Base-by-base conservation (phyloP, 2,329 filamentous ascomycete genomes). In the Tolypocladium amazonense region DNA sequence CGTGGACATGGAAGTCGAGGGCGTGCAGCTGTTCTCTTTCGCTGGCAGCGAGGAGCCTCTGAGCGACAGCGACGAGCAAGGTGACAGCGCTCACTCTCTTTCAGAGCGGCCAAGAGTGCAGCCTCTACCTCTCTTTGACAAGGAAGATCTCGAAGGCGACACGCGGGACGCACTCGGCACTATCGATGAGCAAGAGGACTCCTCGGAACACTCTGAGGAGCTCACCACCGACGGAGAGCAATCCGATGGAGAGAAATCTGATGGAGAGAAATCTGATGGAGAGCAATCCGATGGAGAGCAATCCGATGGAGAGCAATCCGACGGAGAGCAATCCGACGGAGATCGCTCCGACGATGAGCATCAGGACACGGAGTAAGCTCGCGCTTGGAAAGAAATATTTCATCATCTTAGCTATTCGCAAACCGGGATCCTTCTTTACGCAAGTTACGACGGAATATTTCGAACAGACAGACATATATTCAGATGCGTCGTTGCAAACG, bases 1-100 rank as follows among this genome's bases (percentile, higher is more conserved):
- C 2, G 56, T 73, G 2, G 69, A 72, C 1, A 53, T 73, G 3
- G 67, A 72, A 45, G 61, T 74, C 12, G 59, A 61, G 3, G 67
- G 62, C 3, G 57, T 59, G 9, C 56, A 64, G 14, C 38, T 62
- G 7, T 64, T 61, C 38, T 62, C 56, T 47, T 59, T 60, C 4
- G 1, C 38, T 6, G 50, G 27, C 30, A 33, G 61, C 11, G 59
- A 62, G n/a, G 59, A 63, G 23, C 25, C 20, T 7, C 4, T 5
- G 20, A 35, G 30, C 30, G 30, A 35, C 7, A 33, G 1, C 11
- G 30, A 37, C 4, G 50, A 54, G 18, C 50, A 35, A 15, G 50
- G 4, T 6, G 30, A 15, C 9, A 33, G 20, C 23, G 6, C 14
- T 30, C 11, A 15, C 30, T 1, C 9, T 35, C 9, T 30, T 11